Percentiles rank a stretch among this genome's conserved stretches.
phyloP scores from a whole-genome alignment of 2,329 filamentous ascomycete species.

The Cadophora sp. region DNA sequence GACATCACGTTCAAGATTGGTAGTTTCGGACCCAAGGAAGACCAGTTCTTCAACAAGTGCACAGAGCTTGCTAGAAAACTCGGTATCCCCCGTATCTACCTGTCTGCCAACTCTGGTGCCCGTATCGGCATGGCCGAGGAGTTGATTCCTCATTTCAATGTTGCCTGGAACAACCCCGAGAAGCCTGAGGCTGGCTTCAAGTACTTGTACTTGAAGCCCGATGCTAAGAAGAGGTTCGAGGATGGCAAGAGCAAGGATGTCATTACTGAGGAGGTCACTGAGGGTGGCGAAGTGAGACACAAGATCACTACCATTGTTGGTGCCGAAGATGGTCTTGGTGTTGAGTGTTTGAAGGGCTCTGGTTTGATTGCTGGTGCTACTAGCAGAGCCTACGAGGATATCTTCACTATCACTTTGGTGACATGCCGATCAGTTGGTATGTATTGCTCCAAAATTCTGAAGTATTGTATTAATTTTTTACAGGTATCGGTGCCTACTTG shows the following conservation, averaged over 20 bases:
- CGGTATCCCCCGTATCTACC: constrained; percentile 94
- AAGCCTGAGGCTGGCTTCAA: constrained; percentile 92
- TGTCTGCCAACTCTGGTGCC: constrained; percentile 98
- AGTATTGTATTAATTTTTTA: constrained; percentile 42
- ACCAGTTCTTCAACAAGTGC: constrained; percentile 99
- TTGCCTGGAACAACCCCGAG: constrained; percentile 88
- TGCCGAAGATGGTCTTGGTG: constrained; percentile 93
- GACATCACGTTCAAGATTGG: constrained; percentile 99
- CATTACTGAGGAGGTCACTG: constrained; percentile 85
- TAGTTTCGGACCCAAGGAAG: constrained; percentile 94
- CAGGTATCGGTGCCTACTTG: constrained; percentile 95
- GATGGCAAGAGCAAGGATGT: constrained; percentile 77
- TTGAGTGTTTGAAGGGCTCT: constrained; percentile 95
- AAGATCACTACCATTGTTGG: constrained; percentile 95
- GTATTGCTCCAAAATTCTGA: constrained; percentile 31
- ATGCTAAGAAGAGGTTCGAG: constrained; percentile 86
- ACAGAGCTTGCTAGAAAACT: constrained; percentile 93
- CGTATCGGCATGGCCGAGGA: constrained; percentile 97
- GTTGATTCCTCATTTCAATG: constrained; percentile 95
- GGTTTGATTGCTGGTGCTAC: constrained; percentile 98
- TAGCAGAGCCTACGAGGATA: constrained; percentile 96
- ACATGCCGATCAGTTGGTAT: constrained; percentile 95
- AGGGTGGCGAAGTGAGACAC: constrained; percentile 88
- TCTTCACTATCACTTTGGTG: constrained; percentile 97
- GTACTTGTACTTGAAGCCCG: constrained; percentile 91